Conservation (phyloP, 352 stramenopile species). For the Pythium phragmitis region DNA sequence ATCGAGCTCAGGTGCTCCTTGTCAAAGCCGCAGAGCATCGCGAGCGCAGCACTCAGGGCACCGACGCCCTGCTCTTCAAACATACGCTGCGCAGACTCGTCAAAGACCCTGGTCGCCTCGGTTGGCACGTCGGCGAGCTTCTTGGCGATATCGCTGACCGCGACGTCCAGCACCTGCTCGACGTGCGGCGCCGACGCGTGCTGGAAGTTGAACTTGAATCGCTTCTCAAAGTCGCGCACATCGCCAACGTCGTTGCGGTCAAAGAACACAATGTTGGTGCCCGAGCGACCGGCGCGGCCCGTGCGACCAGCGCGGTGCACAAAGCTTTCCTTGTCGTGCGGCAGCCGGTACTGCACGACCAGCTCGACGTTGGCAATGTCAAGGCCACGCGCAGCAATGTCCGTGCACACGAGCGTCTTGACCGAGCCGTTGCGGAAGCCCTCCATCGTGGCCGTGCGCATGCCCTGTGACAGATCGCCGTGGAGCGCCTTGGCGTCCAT, state of each 20-base stretch:
- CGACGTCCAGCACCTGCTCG: slow-evolving; percentile 62
- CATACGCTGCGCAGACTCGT: slow-evolving; percentile 53
- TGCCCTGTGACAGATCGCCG: slow-evolving; percentile 77
- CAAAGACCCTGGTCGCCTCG: slow-evolving; percentile 50
- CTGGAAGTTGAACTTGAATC: slow-evolving; percentile 73
- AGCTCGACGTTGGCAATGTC: slow-evolving; percentile 90
- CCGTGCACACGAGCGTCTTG: slow-evolving; percentile 91
- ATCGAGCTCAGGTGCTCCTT: slow-evolving; percentile 58
- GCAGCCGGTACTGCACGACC: slow-evolving; percentile 94
- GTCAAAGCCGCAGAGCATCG: slow-evolving; percentile 77
- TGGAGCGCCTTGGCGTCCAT: slow-evolving; percentile 65
- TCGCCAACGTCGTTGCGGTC: slow-evolving; percentile 63
- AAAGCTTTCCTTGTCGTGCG: slow-evolving; percentile 93
- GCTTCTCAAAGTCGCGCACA: slow-evolving; percentile 75
- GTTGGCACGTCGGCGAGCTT: slow-evolving; percentile 50
- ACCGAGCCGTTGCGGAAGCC: slow-evolving; percentile 94
- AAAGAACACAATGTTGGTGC: slow-evolving; percentile 88
- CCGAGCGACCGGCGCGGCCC: slow-evolving; percentile 78
- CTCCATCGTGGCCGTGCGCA: slow-evolving; percentile 94
- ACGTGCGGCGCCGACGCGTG: slow-evolving; percentile 53
- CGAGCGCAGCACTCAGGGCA: slow-evolving; percentile 63
- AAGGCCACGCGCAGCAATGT: slow-evolving; percentile 88
- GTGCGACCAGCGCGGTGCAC: slow-evolving; percentile 92
- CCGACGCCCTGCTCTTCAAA: slow-evolving; percentile 53
- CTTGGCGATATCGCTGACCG: slow-evolving; percentile 49